Percentiles rank a stretch among this genome's conserved stretches.
Conservation (phyloP, 1,139 yeast species). For the Trichomonascaceae sp. region DNA sequence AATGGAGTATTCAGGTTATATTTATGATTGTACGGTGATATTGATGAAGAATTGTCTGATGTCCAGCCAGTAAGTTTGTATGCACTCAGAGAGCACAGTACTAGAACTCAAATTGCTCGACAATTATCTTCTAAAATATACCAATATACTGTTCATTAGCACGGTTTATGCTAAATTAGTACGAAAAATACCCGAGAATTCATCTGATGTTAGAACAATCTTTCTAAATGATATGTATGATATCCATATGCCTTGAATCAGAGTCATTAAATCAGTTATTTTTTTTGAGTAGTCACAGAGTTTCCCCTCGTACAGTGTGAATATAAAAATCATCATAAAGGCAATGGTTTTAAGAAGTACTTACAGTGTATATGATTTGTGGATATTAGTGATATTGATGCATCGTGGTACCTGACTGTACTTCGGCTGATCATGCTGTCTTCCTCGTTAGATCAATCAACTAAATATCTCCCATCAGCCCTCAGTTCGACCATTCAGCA, state of each 20-base stretch:
- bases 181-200: no score
- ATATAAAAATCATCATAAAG: slow-evolving; percentile 17
- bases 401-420: background rate
- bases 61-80: no score
- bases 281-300: slow-evolving; percentile 16
- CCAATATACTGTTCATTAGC: no score
- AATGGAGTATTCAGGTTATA: no score
- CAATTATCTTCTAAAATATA: no score
- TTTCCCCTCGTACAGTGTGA: slow-evolving; percentile 22
- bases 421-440: no score
- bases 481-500: slow-evolving; percentile 19
- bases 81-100: no score
- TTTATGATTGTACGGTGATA: no score
- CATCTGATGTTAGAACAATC: background rate
- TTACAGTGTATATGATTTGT: background rate
- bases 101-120: no score
- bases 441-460: background rate
- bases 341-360: background rate
- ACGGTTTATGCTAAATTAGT: no score
- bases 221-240: background rate
- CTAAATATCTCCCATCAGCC: background rate
- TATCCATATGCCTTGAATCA: slow-evolving; percentile 8
- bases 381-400: background rate
- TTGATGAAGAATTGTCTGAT: no score
- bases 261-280: slow-evolving; percentile 22